Evolutionary conservation across 2,329 filamentous ascomycete genomes (phyloP), one percentile per base, ranked within the genome.

Genomic region (Fusarium torreyae): DNA sequence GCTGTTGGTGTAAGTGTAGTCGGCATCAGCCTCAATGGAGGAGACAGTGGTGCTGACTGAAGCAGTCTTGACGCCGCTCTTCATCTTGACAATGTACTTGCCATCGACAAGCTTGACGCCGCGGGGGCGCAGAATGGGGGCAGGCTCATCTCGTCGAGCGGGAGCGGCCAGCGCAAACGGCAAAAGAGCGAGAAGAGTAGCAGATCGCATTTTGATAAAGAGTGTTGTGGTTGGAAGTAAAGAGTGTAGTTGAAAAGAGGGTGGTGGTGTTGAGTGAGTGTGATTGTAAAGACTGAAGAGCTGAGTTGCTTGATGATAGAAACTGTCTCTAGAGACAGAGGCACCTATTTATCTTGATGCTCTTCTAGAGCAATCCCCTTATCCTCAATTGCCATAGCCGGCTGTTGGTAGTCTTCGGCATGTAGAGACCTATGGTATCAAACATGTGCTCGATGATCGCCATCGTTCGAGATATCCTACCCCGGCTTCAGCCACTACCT

Each of bases 81-180:
- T 78, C 70, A 81, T 77, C 68, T 77, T 79, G 70, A 81, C 73
- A 33, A 81, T 81, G 74, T 77, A 81, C 68, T 77, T 81, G 72
- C 76, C 77, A 48, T 77, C 75, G 36, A 81, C 63, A 53, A 77
- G 60, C 63, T 75, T 60, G 43, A 68, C 74, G 33, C 71, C 75
- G 13, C 77, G 77, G 44, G 79, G 76, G 20, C 75, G 69, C 40
- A 80, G 55, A 26, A 81, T 52, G 36, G 79, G 79, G 22, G 79
- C 79, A 22, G 77, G 79, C 36, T 75, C 68, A 46, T 74, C 66
- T 34, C 79, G 79, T 62, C 73, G 75, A 40, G 74, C 53, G 9
- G 78, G 77, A 43, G 74, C 75, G 55, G 77, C 76, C 57, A 79
- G 50, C 49, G 74, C 76, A 44, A 78, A 56, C 60, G 76, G 76